Evolutionary conservation across 2,329 filamentous ascomycete species (phyloP), one percentile per base, ranked within the genome.

Genomic region (Pezicula radicicola): DNA sequence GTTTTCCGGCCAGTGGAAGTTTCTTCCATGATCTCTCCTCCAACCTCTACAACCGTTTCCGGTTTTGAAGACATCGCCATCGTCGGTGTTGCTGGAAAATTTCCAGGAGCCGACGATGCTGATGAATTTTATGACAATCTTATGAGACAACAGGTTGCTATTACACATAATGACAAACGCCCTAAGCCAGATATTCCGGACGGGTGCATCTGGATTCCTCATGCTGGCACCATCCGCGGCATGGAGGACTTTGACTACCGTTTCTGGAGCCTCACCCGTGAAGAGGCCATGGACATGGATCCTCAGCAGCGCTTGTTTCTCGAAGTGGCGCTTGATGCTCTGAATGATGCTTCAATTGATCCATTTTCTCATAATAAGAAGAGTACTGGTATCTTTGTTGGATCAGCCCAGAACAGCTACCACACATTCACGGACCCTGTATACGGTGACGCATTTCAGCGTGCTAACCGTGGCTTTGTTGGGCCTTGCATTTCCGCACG

Each of bases 231-330:
- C 37, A 25, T 51, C 30, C 36, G 55, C 27, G 52, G 54, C 50
- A 40, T 51, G 15, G 40, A 46, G 9, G 13, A 10, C 18, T 58
- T 58, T 21, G 57, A 60, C 50, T 44, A 52, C 15, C 13, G 15
- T 3, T 58, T 60, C 47, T 60, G 58, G 39, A 48, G 42, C 36
- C 52, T 53, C 30, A 46, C 50, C 9, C 13, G 44, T 13, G 35
- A 54, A n/a, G 50, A 55, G 35, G 42, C 55, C 49, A 63, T 61
- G 13, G n/a, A 55, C 36, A 66, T 66, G 21, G 55, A 58, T 50
- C 55, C 55, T 13, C 55, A 58, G 36, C 54, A 56, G n/a, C 50
- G 55, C 10, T 13, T 56, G 15, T 16, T 52, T n/a, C 18, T 58
- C 7, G 46, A 58, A 37, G 15, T 43, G 8, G 37, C 54, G 6